Evolutionary conservation across 441 rosid species (phyloP).

Genomic region (Pelargonium cotyledonis): DNA sequence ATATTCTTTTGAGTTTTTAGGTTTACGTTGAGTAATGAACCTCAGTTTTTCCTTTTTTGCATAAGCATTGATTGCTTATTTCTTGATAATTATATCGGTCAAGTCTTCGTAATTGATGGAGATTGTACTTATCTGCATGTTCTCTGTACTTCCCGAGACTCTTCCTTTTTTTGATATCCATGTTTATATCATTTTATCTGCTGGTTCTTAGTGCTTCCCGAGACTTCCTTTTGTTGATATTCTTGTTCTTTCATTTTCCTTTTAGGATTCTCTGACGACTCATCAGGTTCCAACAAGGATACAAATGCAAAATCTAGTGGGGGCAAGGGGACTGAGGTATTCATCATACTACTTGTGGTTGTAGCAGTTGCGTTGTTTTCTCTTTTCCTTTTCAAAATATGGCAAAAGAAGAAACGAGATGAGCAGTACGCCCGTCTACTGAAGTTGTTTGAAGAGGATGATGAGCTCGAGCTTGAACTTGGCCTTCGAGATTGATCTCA

Average conservation of each 20-base stretch:
- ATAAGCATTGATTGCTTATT: not conserved
- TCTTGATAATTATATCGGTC: not conserved
- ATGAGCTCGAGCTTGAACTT: constrained; percentile 93
- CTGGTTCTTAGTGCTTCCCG: not conserved
- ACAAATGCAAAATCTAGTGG: constrained; percentile 35
- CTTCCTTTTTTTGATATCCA: too few species aligned
- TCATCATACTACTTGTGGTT: constrained; percentile 41
- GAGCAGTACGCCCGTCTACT: constrained; percentile 92
- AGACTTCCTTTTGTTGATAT: not conserved
- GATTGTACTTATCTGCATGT: not conserved
- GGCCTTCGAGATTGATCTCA: constrained; percentile 75
- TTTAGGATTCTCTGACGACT: constrained; percentile 52
- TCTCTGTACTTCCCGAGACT: too few species aligned
- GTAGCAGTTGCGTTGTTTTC: constrained; percentile 48
- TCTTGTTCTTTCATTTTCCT: not conserved
- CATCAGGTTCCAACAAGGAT: constrained; percentile 36
- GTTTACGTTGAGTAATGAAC: not conserved
- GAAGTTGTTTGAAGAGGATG: constrained; percentile 97
- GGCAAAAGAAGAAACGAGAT: constrained; percentile 97
- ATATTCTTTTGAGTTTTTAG: not conserved
- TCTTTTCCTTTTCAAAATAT: constrained; percentile 63
- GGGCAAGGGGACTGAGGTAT: constrained; percentile 44
- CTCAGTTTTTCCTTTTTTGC: not conserved
- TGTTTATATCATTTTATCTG: too few species aligned
- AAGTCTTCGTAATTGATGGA: not conserved